Evolutionary conservation across 495 filamentous ascomycete species (phyloP).

Genomic region (Terfezia boudieri): DNA sequence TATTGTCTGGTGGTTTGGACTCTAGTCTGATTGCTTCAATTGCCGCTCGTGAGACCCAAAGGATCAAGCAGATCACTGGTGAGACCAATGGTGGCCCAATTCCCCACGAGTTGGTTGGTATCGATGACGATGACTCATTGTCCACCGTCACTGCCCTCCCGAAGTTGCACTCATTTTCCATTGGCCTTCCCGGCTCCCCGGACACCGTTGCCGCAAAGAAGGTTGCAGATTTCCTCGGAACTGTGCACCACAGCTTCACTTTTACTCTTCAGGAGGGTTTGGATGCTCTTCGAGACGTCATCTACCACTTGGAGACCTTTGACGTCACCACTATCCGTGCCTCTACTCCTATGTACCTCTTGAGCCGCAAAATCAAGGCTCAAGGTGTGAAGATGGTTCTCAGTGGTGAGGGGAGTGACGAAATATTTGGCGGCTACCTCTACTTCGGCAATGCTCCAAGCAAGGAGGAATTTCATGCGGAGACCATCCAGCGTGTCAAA

Average conservation of each 20-base stretch:
- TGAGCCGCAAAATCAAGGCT: conserved; percentile 95
- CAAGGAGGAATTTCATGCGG: conserved; percentile 77
- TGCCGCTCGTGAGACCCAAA: conserved; percentile 72
- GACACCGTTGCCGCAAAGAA: conserved; percentile 73
- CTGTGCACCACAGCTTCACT: conserved; percentile 91
- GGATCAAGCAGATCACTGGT: conserved; percentile 40
- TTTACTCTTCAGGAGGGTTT: conserved; percentile 95
- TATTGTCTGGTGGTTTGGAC: conserved; percentile 87
- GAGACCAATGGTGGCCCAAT: conserved; percentile 26
- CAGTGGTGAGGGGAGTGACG: conserved; percentile 85
- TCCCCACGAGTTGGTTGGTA: conserved; percentile 52
- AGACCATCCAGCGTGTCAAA: conserved; percentile 80
- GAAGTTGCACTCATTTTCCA: conserved; percentile 94
- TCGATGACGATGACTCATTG: conserved; percentile 73
- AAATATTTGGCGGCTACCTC: conserved; percentile 95
- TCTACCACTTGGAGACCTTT: conserved; percentile 91
- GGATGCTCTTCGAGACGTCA: conserved; percentile 87
- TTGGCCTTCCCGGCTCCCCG: conserved; percentile 74
- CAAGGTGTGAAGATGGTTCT: conserved; percentile 99
- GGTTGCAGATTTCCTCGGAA: conserved; percentile 87
- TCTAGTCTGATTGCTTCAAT: conserved; percentile 89
- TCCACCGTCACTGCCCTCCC: conserved; percentile 81
- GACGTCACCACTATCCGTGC: conserved; percentile 97
- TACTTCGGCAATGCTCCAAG: conserved; percentile 92
- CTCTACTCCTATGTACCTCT: conserved; percentile 94